Base-by-base conservation (phyloP, 768 basidiomycete species). In the Auricularia sp. region DNA sequence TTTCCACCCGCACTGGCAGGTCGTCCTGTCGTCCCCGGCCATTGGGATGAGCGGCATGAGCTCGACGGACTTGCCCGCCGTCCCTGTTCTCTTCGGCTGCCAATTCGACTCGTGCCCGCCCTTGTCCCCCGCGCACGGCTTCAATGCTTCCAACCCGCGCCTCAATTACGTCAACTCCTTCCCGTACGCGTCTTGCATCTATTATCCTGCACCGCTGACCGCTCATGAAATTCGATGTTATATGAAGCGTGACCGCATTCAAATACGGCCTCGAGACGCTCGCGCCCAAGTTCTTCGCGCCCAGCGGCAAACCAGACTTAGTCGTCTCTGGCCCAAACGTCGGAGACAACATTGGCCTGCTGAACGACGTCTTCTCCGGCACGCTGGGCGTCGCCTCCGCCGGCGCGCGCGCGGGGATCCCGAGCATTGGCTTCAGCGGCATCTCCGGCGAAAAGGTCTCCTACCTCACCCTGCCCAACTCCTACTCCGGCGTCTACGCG, bases 381-480 rank as follows among this genome's bases (percentile, higher is more conserved):
- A 80, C 80, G n/a, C 76, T 80, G 77, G 81, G 81, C 5, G 82
- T 82, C 1, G 81, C 83, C 0, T 75, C 74, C 16, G 80, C 80
- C 70, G 79, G 81, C 3, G 78, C 81, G 1, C 67, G 74, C 43
- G 76, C 79, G 67, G 83, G 83, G 34, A 75, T 83, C 53, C 81
- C 83, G 1, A 77, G 81, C 1, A 75, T 78, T 35, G 82, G 82
- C 0, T 82, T 82, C 72, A 82, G 81, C 14, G 78, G 76, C 33
- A 67, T 67, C 11, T 72, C 75, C 23, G 80, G 75, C 14, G 47
- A 51, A 8, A 51, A 51, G 62, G 78, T 81, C 16, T 82, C 81
- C 1, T 84, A 78, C 72, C 83, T 81, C 34, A 81, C 80, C n/a
- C 80, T 83, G 66, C 66, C 70, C 14, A 74, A 78, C 3, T 62